Percentiles rank a stretch among this genome's conserved stretches.
Evolutionary conservation across 768 basidiomycete species (phyloP).

Genomic region (Tricholoma flavovirens): DNA sequence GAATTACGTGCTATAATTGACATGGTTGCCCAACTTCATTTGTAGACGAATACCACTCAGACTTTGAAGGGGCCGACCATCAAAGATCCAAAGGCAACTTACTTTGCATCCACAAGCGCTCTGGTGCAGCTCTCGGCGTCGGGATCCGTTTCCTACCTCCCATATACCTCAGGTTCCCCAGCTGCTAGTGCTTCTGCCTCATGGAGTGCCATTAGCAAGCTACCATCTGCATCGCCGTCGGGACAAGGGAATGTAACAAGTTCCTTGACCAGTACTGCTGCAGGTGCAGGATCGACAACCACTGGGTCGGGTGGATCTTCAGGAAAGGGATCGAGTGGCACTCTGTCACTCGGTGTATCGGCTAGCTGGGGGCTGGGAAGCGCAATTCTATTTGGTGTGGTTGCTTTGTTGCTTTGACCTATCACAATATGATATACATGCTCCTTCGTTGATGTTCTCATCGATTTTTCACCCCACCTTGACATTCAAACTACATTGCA

Average conservation of each 20-base stretch:
- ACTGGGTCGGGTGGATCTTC: slow-evolving; percentile 9
- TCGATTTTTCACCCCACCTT: neutral
- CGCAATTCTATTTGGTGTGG: slow-evolving; percentile 6
- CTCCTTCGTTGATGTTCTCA: neutral
- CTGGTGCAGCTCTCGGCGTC: slow-evolving; percentile 64
- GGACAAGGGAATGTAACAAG: neutral
- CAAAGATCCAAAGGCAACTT: slow-evolving; percentile 55
- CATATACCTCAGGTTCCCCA: slow-evolving; percentile 43
- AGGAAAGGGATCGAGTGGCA: slow-evolving; percentile 6
- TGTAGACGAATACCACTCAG: slow-evolving; percentile 59
- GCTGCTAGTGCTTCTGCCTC: slow-evolving; percentile 37
- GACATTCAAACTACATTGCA: neutral
- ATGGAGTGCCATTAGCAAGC: slow-evolving; percentile 42
- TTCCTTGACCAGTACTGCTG: slow-evolving; percentile 2
- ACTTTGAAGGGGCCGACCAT: slow-evolving; percentile 51
- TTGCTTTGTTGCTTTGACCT: slow-evolving; percentile 10
- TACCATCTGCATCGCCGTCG: slow-evolving; percentile 41
- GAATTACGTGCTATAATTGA: neutral
- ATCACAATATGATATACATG: neutral
- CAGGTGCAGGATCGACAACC: slow-evolving; percentile 9
- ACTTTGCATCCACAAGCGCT: slow-evolving; percentile 55
- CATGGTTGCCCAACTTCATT: neutral
- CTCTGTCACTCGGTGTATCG: slow-evolving; percentile 5
- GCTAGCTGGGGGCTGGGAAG: slow-evolving; percentile 7
- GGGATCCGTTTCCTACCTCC: slow-evolving; percentile 56